phyloP scores from a whole-genome alignment of 148 eudicot species.

The Agrostemma githago region DNA sequence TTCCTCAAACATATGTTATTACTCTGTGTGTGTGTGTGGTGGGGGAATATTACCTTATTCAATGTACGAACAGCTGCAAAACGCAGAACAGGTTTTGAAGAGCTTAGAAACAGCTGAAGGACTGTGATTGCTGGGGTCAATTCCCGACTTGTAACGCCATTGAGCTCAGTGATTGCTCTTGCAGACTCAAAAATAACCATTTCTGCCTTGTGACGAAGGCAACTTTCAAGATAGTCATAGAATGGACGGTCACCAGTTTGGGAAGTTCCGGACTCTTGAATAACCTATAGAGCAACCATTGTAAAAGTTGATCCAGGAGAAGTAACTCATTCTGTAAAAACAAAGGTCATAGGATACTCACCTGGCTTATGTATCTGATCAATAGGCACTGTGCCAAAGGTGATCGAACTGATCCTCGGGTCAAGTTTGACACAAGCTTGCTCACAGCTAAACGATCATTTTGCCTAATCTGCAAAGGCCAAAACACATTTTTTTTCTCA shows the following conservation, averaged over 20 bases:
- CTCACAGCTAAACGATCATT: slow-evolving; percentile 95
- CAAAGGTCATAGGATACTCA: slow-evolving; percentile 22
- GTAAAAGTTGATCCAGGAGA: neutral
- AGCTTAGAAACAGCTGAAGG: slow-evolving; percentile 86
- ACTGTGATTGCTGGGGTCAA: slow-evolving; percentile 97
- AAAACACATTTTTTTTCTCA: slow-evolving; percentile 8
- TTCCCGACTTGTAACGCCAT: slow-evolving; percentile 82
- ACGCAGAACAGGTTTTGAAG: slow-evolving; percentile 92
- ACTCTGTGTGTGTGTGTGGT: neutral
- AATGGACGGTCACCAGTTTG: slow-evolving; percentile 92
- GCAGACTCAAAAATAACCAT: slow-evolving; percentile 99
- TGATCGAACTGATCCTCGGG: slow-evolving; percentile 70
- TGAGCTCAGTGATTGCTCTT: slow-evolving; percentile 93
- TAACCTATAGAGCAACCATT: slow-evolving; percentile 47
- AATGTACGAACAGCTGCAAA: slow-evolving; percentile 98
- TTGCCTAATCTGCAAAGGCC: slow-evolving; percentile 73
- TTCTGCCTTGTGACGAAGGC: slow-evolving; percentile 99
- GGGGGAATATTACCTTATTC: slow-evolving; percentile 56
- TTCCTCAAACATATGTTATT: neutral
- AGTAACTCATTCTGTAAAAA: neutral
- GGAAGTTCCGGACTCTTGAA: slow-evolving; percentile 66
- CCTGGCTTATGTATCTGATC: slow-evolving; percentile 92
- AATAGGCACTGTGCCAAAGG: slow-evolving; percentile 92
- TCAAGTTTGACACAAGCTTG: slow-evolving; percentile 55
- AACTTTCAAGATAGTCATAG: slow-evolving; percentile 90